Percentiles rank a stretch among this genome's conserved stretches.
Evolutionary conservation across 441 rosid genomes (phyloP).

Genomic region (Biscutella laevigata): DNA sequence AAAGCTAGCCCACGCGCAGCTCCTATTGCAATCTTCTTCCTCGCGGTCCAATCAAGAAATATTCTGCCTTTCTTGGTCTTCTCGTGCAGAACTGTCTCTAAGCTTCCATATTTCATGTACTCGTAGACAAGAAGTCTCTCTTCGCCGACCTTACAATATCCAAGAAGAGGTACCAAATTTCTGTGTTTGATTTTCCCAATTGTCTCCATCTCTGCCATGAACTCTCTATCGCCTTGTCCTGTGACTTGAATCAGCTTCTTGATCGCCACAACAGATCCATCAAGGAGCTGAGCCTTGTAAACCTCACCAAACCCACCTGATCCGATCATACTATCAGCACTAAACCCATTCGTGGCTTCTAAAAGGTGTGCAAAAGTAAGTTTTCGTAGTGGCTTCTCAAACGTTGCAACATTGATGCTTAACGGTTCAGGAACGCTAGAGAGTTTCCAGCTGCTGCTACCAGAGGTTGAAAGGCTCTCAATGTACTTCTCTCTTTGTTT

Average conservation of each 20-base stretch:
- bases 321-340: constrained; percentile 67
- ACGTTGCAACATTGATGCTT: constrained; percentile 80
- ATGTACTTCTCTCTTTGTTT: constrained; percentile 71
- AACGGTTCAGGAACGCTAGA: constrained; percentile 68
- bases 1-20: constrained; percentile 87
- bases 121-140: constrained; percentile 93
- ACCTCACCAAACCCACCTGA: constrained; percentile 98
- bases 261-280: constrained; percentile 79
- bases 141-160: constrained; percentile 89
- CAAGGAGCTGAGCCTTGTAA: constrained; percentile 79
- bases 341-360: constrained; percentile 82
- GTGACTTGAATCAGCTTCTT: constrained; percentile 83
- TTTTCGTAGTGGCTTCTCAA: constrained; percentile 71
- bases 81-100: constrained; percentile 84
- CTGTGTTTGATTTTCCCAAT: constrained; percentile 91
- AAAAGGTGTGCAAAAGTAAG: constrained; percentile 88
- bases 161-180: constrained; percentile 88
- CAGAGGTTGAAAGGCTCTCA: constrained; percentile 83
- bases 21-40: constrained; percentile 89
- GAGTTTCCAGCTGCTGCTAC: constrained; percentile 82
- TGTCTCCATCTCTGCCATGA: constrained; percentile 97
- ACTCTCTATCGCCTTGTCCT: constrained; percentile 94
- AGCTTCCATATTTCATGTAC: constrained; percentile 88
- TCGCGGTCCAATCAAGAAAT: constrained; percentile 65
- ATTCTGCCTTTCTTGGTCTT: constrained; percentile 52